A percentile compares a stretch with the other conserved stretches of the same genome.
Conservation (phyloP, 1,284 basidiomycete genomes). For the Mycena sp. region DNA sequence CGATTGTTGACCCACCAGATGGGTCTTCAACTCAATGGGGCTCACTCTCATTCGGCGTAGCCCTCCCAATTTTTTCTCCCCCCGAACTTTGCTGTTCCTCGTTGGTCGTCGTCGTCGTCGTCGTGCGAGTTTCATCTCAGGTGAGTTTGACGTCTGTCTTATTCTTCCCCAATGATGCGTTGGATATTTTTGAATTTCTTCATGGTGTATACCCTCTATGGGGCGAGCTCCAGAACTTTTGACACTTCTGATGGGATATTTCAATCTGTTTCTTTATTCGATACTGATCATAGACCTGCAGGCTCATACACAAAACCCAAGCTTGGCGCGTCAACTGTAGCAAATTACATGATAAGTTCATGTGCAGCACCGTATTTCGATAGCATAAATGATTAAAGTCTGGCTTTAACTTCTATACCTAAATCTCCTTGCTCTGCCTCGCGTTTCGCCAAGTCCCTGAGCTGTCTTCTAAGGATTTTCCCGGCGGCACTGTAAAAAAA, state of each 20-base stretch:
- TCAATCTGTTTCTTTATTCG: not conserved
- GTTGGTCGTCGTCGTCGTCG: not conserved
- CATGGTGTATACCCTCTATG: constrained; percentile 76
- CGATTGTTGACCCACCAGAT: constrained; percentile 65
- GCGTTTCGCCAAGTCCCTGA: constrained; percentile 65
- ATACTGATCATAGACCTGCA: constrained; percentile 7
- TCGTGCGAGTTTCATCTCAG: constrained; percentile 24
- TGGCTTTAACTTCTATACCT: constrained; percentile 26
- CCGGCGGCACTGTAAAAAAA: constrained; percentile 69
- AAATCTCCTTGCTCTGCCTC: constrained; percentile 52
- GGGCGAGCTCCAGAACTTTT: constrained; percentile 76
- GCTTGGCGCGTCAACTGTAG: too few relatives aligned
- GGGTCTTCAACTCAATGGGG: constrained; percentile 84
- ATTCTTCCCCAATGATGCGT: constrained; percentile 58
- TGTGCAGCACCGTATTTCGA: too few relatives aligned
- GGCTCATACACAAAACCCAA: too few relatives aligned
- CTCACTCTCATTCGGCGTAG: constrained; percentile 81
- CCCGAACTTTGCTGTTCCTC: constrained; percentile 59
- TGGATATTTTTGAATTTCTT: constrained; percentile 83
- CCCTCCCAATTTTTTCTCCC: constrained; percentile 57
- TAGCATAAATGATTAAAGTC: too few relatives aligned
- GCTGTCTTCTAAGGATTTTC: constrained; percentile 73
- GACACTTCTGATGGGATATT: constrained; percentile 68
- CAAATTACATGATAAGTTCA: too few relatives aligned
- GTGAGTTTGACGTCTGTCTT: constrained; percentile 45